phyloP scores from a whole-genome alignment of 1,139 yeast species.

The Nakaseomyces bracarensis region DNA sequence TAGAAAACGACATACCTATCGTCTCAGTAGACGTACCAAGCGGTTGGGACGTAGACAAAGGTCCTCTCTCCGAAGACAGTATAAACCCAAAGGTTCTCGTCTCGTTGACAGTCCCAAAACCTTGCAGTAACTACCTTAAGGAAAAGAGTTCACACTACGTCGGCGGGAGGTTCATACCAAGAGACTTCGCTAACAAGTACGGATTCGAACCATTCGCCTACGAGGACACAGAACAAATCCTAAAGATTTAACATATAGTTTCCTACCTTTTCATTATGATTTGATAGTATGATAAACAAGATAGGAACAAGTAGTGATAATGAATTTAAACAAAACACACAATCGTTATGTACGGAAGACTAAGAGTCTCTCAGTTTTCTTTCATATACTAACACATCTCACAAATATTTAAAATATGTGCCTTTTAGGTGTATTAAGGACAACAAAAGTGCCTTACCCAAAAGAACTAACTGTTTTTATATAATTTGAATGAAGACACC shows the following conservation, averaged over 20 bases:
- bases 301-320: too few relatives aligned
- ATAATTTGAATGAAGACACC: too few relatives aligned
- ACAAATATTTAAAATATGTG: too few relatives aligned
- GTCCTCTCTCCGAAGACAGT: slow-evolving; percentile 48
- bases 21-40: slow-evolving; percentile 88
- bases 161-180: slow-evolving; percentile 80
- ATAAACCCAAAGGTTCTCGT: slow-evolving; percentile 58
- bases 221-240: slow-evolving; percentile 44
- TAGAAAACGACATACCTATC: slow-evolving; percentile 43
- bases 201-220: slow-evolving; percentile 56
- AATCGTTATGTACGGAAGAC: too few relatives aligned
- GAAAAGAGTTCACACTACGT: slow-evolving; percentile 49
- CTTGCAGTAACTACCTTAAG: slow-evolving; percentile 53
- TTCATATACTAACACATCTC: too few relatives aligned
- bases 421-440: too few relatives aligned
- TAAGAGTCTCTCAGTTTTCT: not conserved
- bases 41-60: slow-evolving; percentile 93
- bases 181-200: slow-evolving; percentile 59
- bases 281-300: too few relatives aligned
- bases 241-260: too few relatives aligned
- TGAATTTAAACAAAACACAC: too few relatives aligned
- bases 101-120: slow-evolving; percentile 90
- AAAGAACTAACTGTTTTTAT: too few relatives aligned
- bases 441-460: too few relatives aligned
- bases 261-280: too few relatives aligned